phyloP scores from a whole-genome alignment of 352 stramenopile species.

The Globisporangium parvum region DNA sequence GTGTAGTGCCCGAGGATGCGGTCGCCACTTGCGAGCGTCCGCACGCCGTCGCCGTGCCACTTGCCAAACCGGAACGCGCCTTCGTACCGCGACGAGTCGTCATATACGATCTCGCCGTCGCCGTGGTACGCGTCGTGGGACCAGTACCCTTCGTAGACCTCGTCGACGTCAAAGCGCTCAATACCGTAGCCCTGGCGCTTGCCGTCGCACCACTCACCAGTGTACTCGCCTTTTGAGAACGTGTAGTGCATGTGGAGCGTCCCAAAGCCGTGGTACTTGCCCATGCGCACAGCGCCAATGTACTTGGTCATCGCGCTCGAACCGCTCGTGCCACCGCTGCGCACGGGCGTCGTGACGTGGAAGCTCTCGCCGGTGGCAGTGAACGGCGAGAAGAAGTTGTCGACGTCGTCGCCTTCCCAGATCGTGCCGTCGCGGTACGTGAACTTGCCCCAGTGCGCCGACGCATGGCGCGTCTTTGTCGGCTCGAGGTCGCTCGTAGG shows the following conservation, averaged over 20 bases:
- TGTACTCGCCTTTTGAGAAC: conserved; percentile 65
- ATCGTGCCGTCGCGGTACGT: conserved; percentile 59
- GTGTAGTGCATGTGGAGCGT: conserved; percentile 53
- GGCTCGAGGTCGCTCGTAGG: conserved; percentile 30
- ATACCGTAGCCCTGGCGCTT: conserved; percentile 77
- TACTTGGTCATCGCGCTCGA: conserved; percentile 29
- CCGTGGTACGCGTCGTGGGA: conserved; percentile 57
- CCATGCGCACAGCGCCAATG: conserved; percentile 39
- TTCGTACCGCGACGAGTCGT: conserved; percentile 62
- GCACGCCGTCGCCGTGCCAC: conserved; percentile 66
- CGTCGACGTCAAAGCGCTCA: conserved; percentile 64
- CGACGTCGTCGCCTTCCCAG: conserved; percentile 70
- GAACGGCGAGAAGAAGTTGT: conserved; percentile 81
- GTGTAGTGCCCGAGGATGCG: conserved; percentile 49
- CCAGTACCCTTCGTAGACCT: conserved; percentile 82
- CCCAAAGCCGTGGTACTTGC: conserved; percentile 70
- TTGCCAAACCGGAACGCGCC: conserved; percentile 56
- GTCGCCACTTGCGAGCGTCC: conserved; percentile 54
- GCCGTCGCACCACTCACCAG: conserved; percentile 80
- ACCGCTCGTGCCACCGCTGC: conserved; percentile 5
- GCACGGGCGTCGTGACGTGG: conserved; percentile 38
- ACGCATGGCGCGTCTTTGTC: conserved; percentile 37
- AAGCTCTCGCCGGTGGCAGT: conserved; percentile 53
- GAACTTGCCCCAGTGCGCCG: conserved; percentile 71
- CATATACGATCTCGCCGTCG: conserved; percentile 58